These are phyloP conservation scores for Fomitiporia mediterranea DNA, from an alignment of 1,284 basidiomycete genomes.

Conservation along the genomic window DNA sequence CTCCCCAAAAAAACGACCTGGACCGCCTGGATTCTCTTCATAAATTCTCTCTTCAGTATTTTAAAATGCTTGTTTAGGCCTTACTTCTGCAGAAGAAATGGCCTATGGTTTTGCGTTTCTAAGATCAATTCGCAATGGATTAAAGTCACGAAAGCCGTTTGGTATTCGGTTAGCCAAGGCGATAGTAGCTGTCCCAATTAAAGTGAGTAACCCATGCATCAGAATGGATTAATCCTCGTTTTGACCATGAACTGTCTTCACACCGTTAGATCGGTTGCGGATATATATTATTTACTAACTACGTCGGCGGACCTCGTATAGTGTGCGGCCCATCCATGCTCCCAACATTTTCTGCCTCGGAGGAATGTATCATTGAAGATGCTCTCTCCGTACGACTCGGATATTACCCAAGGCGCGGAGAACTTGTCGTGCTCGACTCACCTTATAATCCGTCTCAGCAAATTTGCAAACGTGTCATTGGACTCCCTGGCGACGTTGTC, in stretches of 20 bases:
- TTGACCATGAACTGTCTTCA: not conserved
- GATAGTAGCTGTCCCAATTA: not conserved
- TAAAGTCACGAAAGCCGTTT: not conserved
- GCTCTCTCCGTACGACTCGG: conserved; percentile 51
- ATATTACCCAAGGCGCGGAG: conserved; percentile 61
- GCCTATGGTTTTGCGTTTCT: too few relatives aligned
- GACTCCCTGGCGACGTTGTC: conserved; percentile 84
- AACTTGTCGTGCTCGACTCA: conserved; percentile 75
- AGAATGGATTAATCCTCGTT: too few relatives aligned
- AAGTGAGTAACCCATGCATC: not conserved
- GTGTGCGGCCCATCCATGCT: conserved; percentile 85
- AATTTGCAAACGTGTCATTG: conserved; percentile 90
- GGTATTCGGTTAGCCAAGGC: not conserved
- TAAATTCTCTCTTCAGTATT: too few relatives aligned
- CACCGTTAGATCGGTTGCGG: conserved; percentile 32
- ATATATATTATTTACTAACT: conserved; percentile 54
- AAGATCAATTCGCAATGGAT: not conserved
- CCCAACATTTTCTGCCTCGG: conserved; percentile 63
- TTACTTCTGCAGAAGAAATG: too few relatives aligned
- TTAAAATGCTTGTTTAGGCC: too few relatives aligned
- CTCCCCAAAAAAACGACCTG: too few relatives aligned
- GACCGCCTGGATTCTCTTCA: too few relatives aligned
- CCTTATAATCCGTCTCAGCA: conserved; percentile 67
- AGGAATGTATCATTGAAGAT: conserved; percentile 62
- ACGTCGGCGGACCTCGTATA: conserved; percentile 50